Percentiles rank a stretch among this genome's conserved stretches.
These are phyloP conservation scores for Kregervanrija delftensis DNA, from an alignment of 805 yeast species.

Conservation along the genomic window DNA sequence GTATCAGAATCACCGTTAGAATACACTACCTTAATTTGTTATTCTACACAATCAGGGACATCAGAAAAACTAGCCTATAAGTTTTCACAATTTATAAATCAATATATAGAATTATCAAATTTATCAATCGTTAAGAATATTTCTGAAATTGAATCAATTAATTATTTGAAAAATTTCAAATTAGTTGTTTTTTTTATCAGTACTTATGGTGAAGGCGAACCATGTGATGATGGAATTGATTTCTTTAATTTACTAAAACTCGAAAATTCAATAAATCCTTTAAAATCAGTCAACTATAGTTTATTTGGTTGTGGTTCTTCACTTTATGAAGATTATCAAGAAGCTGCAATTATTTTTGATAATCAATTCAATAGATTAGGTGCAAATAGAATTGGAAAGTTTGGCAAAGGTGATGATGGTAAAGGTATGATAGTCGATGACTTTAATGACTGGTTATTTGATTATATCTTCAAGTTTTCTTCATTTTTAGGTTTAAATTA, in stretches of 20 bases:
- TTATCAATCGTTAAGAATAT: not conserved
- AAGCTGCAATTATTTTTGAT: constrained; percentile 57
- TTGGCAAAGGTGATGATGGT: constrained; percentile 91
- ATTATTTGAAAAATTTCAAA: not conserved
- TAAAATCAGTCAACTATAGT: constrained; percentile 40
- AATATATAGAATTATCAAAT: constrained; percentile 24
- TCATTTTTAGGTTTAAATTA: constrained; percentile 11
- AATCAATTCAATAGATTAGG: constrained; percentile 50
- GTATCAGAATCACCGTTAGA: constrained; percentile 34
- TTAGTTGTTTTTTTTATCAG: constrained; percentile 59
- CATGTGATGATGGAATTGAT: constrained; percentile 79
- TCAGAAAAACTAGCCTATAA: constrained; percentile 73
- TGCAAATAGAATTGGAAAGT: constrained; percentile 52
- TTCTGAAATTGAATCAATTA: not conserved
- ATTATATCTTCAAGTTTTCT: constrained; percentile 55
- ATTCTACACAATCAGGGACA: constrained; percentile 92
- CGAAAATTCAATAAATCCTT: constrained; percentile 29
- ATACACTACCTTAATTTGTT: constrained; percentile 53
- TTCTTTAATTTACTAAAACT: constrained; percentile 44
- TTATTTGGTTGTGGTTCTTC: constrained; percentile 90
- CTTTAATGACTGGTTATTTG: constrained; percentile 85
- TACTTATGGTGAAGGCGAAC: constrained; percentile 96
- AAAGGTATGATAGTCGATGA: constrained; percentile 87
- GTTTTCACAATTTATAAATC: constrained; percentile 3
- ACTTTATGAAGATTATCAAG: constrained; percentile 83